These are phyloP conservation scores for Capronia americana DNA, from an alignment of 2,329 filamentous ascomycete species.

Conservation along the genomic window DNA sequence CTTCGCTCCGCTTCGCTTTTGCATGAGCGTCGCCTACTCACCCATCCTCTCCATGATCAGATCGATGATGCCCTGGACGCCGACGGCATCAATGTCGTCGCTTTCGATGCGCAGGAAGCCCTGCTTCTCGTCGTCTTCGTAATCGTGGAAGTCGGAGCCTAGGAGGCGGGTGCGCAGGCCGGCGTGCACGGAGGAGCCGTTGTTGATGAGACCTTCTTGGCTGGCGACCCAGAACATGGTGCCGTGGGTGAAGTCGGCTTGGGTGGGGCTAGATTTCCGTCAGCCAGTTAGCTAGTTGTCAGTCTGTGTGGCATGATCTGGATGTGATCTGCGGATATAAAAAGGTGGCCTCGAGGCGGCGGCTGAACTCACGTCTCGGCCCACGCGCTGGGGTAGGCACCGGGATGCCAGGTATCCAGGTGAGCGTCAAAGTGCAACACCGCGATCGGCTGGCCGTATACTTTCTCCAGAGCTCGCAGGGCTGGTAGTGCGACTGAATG, in stretches of 20 bases:
- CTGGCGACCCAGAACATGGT: slow-evolving; percentile 91
- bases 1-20: background rate
- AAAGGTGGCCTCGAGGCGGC: too few species aligned
- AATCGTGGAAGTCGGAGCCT: slow-evolving; percentile 68
- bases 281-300: background rate
- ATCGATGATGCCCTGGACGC: slow-evolving; percentile 71
- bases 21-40: background rate
- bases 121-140: slow-evolving; percentile 75
- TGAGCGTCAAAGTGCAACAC: slow-evolving; percentile 81
- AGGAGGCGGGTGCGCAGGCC: slow-evolving; percentile 79
- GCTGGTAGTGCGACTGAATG: slow-evolving; percentile 74
- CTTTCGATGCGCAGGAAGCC: slow-evolving; percentile 81
- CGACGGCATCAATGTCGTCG: slow-evolving; percentile 86
- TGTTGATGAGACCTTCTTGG: slow-evolving; percentile 78
- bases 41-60: slow-evolving; percentile 75
- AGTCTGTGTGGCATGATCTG: too few species aligned
- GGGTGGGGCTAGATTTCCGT: slow-evolving; percentile 49
- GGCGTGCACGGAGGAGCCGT: slow-evolving; percentile 78
- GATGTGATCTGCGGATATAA: too few species aligned
- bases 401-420: slow-evolving; percentile 84
- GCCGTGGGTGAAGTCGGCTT: slow-evolving; percentile 82
- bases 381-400: slow-evolving; percentile 79
- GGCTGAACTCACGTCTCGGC: slow-evolving; percentile 38
- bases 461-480: slow-evolving; percentile 67
- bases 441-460: slow-evolving; percentile 67